Conservation (phyloP, 345 rosid genomes). For the Eucalyptus rudis region DNA sequence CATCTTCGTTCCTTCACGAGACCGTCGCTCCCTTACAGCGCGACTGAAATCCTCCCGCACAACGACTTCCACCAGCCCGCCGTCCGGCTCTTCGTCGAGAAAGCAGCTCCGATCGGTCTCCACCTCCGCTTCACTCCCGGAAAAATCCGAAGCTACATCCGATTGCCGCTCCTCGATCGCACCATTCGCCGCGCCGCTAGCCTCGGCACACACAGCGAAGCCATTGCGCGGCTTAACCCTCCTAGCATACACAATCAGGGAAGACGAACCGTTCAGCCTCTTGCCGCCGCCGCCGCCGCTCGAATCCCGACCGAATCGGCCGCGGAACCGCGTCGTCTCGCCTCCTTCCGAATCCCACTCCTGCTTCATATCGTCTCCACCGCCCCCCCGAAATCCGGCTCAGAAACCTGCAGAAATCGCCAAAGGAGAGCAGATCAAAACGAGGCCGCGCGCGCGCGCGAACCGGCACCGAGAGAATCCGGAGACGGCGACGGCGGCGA, state of each 20-base stretch:
- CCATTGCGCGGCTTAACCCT: constrained; percentile 19
- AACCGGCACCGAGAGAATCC: not conserved
- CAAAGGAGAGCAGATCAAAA: not conserved
- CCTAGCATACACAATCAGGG: constrained; percentile 70
- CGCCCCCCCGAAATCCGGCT: not conserved
- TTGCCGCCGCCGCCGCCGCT: constrained; percentile 23
- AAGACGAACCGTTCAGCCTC: constrained; percentile 48
- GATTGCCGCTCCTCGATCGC: not conserved
- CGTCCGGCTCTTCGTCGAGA: not conserved
- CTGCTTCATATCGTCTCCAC: constrained; percentile 37
- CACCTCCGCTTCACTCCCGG: not conserved
- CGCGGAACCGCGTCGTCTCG: constrained; percentile 5
- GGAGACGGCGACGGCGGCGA: not conserved
- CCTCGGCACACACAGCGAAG: not conserved
- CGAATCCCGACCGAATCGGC: constrained; percentile 10
- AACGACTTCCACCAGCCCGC: constrained; percentile 11
- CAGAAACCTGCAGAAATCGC: not conserved
- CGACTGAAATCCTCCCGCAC: constrained; percentile 10
- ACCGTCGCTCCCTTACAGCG: constrained; percentile 3
- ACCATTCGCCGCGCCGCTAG: not conserved
- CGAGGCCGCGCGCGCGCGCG: not conserved
- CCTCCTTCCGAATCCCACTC: constrained; percentile 24
- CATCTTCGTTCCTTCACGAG: not conserved
- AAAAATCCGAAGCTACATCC: not conserved
- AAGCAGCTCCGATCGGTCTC: not conserved